These are phyloP conservation scores for Pyrenopolyporus hunteri DNA, from an alignment of 495 filamentous ascomycete genomes.

Conservation along the genomic window DNA sequence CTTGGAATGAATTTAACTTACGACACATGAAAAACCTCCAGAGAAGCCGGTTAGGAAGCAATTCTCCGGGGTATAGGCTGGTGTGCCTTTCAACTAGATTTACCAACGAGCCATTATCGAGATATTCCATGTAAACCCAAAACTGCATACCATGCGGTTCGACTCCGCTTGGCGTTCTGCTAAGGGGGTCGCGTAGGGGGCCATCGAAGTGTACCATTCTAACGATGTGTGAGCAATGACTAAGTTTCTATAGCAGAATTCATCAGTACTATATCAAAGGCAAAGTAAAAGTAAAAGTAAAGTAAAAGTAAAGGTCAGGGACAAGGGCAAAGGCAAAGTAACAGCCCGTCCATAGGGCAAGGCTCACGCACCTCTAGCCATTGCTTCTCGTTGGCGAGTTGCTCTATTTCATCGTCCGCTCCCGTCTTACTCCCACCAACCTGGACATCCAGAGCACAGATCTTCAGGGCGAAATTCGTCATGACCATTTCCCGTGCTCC, in stretches of 20 bases:
- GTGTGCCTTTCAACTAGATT: neutral
- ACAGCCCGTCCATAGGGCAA: too few relatives aligned
- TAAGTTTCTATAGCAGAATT: constrained; percentile 5
- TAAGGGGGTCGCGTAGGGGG: constrained; percentile 18
- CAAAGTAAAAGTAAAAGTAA: too few relatives aligned
- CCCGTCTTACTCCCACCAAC: constrained; percentile 3
- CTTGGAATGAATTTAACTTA: neutral
- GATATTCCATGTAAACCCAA: constrained; percentile 21
- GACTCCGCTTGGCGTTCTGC: neutral
- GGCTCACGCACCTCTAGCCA: constrained; percentile 15
- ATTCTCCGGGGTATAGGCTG: neutral
- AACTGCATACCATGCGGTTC: constrained; percentile 6
- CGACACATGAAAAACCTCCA: constrained; percentile 25
- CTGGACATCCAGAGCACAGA: constrained; percentile 6
- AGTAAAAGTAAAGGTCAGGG: too few relatives aligned
- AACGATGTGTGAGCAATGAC: constrained; percentile 9
- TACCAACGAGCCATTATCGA: constrained; percentile 4
- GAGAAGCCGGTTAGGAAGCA: constrained; percentile 6
- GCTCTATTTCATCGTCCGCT: neutral
- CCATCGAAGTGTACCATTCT: neutral
- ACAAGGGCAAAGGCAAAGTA: too few relatives aligned
- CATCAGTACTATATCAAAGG: neutral
- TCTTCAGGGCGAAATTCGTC: constrained; percentile 1
- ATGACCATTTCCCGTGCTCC: too few relatives aligned
- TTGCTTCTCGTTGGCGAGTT: neutral